Base-by-base conservation (phyloP, 2,329 filamentous ascomycete genomes). In the Exophiala viscosa region DNA sequence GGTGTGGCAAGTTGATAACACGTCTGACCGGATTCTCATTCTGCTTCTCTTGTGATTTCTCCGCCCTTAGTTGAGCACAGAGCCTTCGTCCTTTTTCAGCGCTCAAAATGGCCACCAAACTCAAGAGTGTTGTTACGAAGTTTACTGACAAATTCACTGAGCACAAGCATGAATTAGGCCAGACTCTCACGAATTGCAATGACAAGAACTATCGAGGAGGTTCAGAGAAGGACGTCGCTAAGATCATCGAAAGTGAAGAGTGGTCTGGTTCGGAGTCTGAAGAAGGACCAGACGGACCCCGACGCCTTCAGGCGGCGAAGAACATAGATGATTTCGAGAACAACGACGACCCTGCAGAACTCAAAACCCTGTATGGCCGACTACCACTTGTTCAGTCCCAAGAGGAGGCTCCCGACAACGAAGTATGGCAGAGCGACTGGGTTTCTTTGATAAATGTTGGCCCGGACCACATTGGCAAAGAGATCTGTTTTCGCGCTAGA, bases 401-500 rank as follows among this genome's bases (percentile, higher is more conserved):
- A 38, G 47, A 55, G 11, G 44, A 52, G 5, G 32, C 18, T 8
- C 15, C 31, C 28, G 50, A 48, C 4, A 39, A 48, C 20, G 52
- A 56, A 18, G 36, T 42, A 18, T 42, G 39, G 34, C 23, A 20
- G 10, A 43, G 28, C 7, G 17, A 36, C 3, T 56, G 55, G 55
- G 48, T 42, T 10, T 45, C 52, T 38, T 41, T 60, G 14, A 23
- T 13, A n/a, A 35, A 55, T 3, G 45, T 60, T 28, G 38, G 36
- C 11, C 17, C 38, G 6, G 34, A 48, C 5, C 66, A 73, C 11
- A 70, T 76, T 20, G 82, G 81, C 42, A 71, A 80, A 58, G 72
- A 75, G 50, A 74, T 86, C 38, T 69, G 71, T 51, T 86, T 87
- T 71, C 78, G 80, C 42, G 83, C 82, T 43, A 77, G 85, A 31